phyloP scores from a whole-genome alignment of 228 moss, liverwort and hornwort species.

The Sphagnum fallax region DNA sequence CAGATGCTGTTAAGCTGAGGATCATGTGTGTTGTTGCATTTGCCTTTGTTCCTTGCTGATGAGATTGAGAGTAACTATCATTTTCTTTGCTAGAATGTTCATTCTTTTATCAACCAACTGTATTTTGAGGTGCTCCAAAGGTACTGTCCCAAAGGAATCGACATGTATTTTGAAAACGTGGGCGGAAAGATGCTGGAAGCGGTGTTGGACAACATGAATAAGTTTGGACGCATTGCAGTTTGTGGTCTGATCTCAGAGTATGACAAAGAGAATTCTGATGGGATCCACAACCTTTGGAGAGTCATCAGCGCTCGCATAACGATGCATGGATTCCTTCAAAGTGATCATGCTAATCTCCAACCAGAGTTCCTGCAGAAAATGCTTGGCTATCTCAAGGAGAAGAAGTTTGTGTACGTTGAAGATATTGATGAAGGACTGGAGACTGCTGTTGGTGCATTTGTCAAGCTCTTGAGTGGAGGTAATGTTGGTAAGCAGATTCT shows the following conservation, averaged over 20 bases:
- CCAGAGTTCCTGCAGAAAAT: slow-evolving; percentile 51
- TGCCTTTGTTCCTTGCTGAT: too few relatives aligned
- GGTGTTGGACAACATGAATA: slow-evolving; percentile 61
- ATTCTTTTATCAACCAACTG: too few relatives aligned
- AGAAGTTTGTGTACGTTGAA: slow-evolving; percentile 74
- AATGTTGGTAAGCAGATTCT: slow-evolving; percentile 83
- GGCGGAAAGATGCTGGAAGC: slow-evolving; percentile 84
- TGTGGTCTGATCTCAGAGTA: slow-evolving; percentile 72
- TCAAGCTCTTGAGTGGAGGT: slow-evolving; percentile 58
- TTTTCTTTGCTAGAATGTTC: too few relatives aligned
- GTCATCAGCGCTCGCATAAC: slow-evolving; percentile 34
- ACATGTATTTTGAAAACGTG: slow-evolving; percentile 89
- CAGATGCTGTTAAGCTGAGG: too few relatives aligned
- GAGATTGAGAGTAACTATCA: too few relatives aligned
- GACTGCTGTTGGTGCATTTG: slow-evolving; percentile 52
- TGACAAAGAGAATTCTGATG: slow-evolving; percentile 25
- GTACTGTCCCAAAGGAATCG: slow-evolving; percentile 70
- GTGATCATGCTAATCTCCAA: slow-evolving; percentile 23
- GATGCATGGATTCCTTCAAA: slow-evolving; percentile 66
- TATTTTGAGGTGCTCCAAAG: slow-evolving; percentile 19
- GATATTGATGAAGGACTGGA: slow-evolving; percentile 61
- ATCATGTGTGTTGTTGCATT: too few relatives aligned
- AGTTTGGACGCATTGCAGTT: slow-evolving; percentile 52
- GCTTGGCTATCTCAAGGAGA: slow-evolving; percentile 28
- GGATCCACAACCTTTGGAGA: slow-evolving; percentile 36